A percentile compares a stretch with the other conserved stretches of the same genome.
phyloP scores from a whole-genome alignment of 805 yeast species.

The Wickerhamomyces subpelliculosus region DNA sequence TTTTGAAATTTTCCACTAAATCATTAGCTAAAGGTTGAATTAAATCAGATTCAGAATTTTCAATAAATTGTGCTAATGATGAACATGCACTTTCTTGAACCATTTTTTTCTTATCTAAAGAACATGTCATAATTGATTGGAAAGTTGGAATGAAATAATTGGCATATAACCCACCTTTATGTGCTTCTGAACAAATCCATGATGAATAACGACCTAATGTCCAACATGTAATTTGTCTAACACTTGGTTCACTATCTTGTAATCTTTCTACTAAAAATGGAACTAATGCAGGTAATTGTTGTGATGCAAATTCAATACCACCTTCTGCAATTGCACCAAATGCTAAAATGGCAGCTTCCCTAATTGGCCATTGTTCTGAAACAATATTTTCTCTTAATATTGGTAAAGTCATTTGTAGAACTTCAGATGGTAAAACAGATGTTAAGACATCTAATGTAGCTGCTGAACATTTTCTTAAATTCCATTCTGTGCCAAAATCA shows the following conservation, averaged over 20 bases:
- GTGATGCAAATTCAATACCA: slow-evolving; percentile 62
- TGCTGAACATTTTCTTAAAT: slow-evolving; percentile 87
- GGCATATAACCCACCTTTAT: slow-evolving; percentile 53
- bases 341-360: slow-evolving; percentile 92
- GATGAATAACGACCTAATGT: slow-evolving; percentile 77
- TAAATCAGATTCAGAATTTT: slow-evolving; percentile 57
- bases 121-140: slow-evolving; percentile 66
- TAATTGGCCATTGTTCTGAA: slow-evolving; percentile 73
- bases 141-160: slow-evolving; percentile 71
- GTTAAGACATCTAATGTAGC: slow-evolving; percentile 85
- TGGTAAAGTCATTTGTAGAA: slow-evolving; percentile 65
- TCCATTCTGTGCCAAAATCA: slow-evolving; percentile 75
- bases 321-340: slow-evolving; percentile 94
- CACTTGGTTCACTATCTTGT: slow-evolving; percentile 70
- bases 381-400: slow-evolving; percentile 63
- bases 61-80: slow-evolving; percentile 78
- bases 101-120: slow-evolving; percentile 76
- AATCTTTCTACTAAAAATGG: slow-evolving; percentile 81
- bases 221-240: slow-evolving; percentile 94
- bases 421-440: slow-evolving; percentile 56
- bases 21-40: slow-evolving; percentile 55
- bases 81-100: slow-evolving; percentile 96
- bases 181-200: slow-evolving; percentile 75
- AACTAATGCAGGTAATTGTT: slow-evolving; percentile 70
- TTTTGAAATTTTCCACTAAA: slow-evolving; percentile 59